Evolutionary conservation across 495 filamentous ascomycete genomes (phyloP), one percentile per base, ranked within the genome.

Genomic region (Penicillium ucsense): DNA sequence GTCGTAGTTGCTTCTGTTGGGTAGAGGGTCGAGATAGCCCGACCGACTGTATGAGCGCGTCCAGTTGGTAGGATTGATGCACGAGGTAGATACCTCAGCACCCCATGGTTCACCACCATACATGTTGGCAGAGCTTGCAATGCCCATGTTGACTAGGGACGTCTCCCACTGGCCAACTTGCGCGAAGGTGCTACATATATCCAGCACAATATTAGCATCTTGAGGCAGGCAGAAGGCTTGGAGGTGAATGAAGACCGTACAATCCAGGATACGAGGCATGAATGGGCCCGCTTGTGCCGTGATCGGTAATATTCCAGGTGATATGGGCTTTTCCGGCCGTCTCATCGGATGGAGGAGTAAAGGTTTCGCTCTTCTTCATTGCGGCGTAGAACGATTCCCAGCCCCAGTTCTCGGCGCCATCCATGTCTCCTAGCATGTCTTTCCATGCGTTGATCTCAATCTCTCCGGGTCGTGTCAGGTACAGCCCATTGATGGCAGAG

Each of bases 241-340:
- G 20, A 20, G 20, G 20, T 20, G 20, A 20, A 20, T 20, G 20
- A 20, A 20, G 3, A 40, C 12, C 61, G 8, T 58, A 64, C 62
- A 56, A 66, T 34, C 55, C 67, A 8, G 79, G 75, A 57, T 78
- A 82, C 4, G 70, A 66, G 5, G 72, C 69, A 46, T 78, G 61
- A 12, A 82, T 65, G 2, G 67, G 71, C 1, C 72, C 72, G 5
- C 50, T 34, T 8, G 47, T 56, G 5, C 72, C 72, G 39, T 70
- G 72, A 1, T 48, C 54, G 5, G 51, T 53, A 4, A 46, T 30
- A 32, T 74, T 57, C 49, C 62, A 75, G 3, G 56, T 55, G 33
- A 75, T 72, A 6, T 57, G 58, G 5, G 38, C 77, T 63, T 65
- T 59, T 27, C 37, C 40, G 38, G 47, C 70, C 45, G 68, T 69